Evolutionary conservation across 345 rosid genomes (phyloP).

Genomic region (Abelmoschus esculentus): DNA sequence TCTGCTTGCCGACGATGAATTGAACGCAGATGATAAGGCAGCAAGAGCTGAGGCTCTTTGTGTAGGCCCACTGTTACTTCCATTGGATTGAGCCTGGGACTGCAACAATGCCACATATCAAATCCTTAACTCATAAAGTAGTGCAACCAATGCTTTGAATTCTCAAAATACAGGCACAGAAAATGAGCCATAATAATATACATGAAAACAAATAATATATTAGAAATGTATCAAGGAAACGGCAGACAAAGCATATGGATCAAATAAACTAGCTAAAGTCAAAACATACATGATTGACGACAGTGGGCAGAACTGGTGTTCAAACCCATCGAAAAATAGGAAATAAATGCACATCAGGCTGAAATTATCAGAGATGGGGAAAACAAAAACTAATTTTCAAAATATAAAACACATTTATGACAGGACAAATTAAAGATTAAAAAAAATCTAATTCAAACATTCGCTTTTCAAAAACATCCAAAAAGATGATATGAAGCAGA

Average conservation of each 20-base stretch:
- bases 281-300: neutral
- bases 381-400: neutral
- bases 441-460: neutral
- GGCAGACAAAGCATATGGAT: neutral
- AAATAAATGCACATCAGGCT: neutral
- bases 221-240: neutral
- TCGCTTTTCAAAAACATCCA: neutral
- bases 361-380: neutral
- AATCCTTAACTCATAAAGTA: neutral
- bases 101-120: neutral
- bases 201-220: neutral
- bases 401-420: neutral
- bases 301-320: neutral
- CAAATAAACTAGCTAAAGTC: neutral
- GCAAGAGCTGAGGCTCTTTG: conserved; percentile 98
- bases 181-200: neutral
- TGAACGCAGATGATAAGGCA: conserved; percentile 82
- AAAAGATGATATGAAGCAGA: neutral
- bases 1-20: conserved; percentile 47
- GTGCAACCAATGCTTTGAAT: neutral
- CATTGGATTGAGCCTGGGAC: conserved; percentile 55
- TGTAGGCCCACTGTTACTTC: conserved; percentile 76
- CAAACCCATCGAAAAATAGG: neutral
- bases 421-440: neutral
- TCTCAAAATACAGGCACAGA: neutral